phyloP scores from a whole-genome alignment of 1,284 basidiomycete genomes.

The Rhodotorula sp. region DNA sequence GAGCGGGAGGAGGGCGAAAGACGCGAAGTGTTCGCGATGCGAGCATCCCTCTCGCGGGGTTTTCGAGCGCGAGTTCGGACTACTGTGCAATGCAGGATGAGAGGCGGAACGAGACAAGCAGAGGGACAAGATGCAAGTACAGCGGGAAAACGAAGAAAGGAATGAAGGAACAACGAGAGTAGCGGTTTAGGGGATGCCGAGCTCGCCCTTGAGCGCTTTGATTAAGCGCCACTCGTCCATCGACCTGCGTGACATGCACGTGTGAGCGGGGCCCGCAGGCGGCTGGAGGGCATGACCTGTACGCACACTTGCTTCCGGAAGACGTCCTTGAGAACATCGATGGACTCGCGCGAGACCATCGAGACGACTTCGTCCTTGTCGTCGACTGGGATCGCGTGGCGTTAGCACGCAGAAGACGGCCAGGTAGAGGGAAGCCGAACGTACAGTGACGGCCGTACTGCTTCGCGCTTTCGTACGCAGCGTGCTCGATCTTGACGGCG shows the following conservation, averaged over 20 bases:
- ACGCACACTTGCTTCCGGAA: constrained; percentile 29
- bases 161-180: too few relatives aligned
- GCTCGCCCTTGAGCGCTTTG: constrained; percentile 82
- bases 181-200: constrained; percentile 52
- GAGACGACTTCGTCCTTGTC: constrained; percentile 93
- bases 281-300: constrained; percentile 4
- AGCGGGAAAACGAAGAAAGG: neutral
- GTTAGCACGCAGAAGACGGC: neutral
- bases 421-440: constrained; percentile 58
- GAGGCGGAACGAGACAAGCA: neutral
- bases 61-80: neutral
- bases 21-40: too few relatives aligned
- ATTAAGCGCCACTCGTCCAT: constrained; percentile 92
- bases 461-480: constrained; percentile 91
- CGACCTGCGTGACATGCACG: constrained; percentile 64
- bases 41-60: too few relatives aligned
- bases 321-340: constrained; percentile 85
- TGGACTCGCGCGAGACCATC: constrained; percentile 84
- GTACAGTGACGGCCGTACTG: constrained; percentile 66
- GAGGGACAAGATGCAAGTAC: neutral
- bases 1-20: too few relatives aligned
- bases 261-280: constrained; percentile 22
- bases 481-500: constrained; percentile 97
- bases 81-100: neutral
- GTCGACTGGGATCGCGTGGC: constrained; percentile 57